Percentiles rank a stretch among this genome's conserved stretches.
Evolutionary conservation across 1,139 yeast species (phyloP).

Genomic region (Magnusiomyces tetraspermus): DNA sequence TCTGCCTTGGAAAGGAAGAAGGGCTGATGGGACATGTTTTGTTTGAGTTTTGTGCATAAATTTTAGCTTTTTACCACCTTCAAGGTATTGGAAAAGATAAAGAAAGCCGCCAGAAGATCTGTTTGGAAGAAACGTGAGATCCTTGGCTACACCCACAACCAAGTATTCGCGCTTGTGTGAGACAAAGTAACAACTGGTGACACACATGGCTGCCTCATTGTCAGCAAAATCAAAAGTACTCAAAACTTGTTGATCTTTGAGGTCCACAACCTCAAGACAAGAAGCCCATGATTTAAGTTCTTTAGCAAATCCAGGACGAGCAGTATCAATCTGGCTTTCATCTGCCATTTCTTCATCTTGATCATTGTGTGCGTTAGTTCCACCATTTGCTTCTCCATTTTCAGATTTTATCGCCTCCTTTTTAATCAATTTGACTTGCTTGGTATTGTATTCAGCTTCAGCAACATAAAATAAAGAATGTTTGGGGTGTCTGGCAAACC

Average conservation of each 20-base stretch:
- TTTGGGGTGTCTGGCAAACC: conserved; percentile 31
- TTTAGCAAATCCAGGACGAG: conserved; percentile 35
- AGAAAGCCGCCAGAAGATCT: conserved; percentile 33
- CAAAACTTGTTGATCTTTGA: conserved; percentile 31
- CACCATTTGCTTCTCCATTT: conserved; percentile 25
- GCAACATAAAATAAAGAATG: conserved; percentile 33
- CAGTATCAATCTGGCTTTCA: conserved; percentile 11
- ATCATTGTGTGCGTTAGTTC: background rate
- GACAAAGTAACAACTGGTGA: conserved; percentile 34
- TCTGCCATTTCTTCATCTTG: conserved; percentile 13
- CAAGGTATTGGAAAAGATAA: conserved; percentile 37
- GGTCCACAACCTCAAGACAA: conserved; percentile 45
- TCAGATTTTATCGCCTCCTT: conserved; percentile 12
- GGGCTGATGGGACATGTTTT: conserved; percentile 41
- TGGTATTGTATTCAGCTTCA: conserved; percentile 40
- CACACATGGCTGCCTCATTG: conserved; percentile 38
- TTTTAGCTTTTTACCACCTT: conserved; percentile 35
- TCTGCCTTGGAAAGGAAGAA: conserved; percentile 51
- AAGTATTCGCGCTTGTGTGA: conserved; percentile 35
- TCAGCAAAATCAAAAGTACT: conserved; percentile 38
- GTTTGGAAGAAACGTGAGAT: conserved; percentile 34
- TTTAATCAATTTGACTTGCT: conserved; percentile 2
- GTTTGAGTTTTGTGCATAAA: conserved; percentile 57
- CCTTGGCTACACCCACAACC: conserved; percentile 41
- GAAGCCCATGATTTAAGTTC: conserved; percentile 38